phyloP scores from a whole-genome alignment of 148 eudicot species.

The Diospyros kaki region DNA sequence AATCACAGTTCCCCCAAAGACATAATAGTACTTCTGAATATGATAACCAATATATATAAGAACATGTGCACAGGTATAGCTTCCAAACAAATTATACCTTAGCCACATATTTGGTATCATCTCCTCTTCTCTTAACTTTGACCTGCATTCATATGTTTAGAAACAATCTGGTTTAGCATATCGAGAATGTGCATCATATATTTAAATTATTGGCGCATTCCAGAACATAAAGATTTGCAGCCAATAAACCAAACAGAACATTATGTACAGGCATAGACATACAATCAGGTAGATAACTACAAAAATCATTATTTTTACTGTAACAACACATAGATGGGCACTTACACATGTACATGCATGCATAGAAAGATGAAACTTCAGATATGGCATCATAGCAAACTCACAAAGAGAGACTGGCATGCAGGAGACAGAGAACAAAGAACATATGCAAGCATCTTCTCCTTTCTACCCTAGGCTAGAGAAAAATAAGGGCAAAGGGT shows the following conservation, averaged over 20 bases:
- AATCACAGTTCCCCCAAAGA: background rate
- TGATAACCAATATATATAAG: conserved; percentile 1
- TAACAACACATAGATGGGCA: background rate
- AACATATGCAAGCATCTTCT: background rate
- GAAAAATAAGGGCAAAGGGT: too few relatives aligned
- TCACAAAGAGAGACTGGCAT: background rate
- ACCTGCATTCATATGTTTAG: conserved; percentile 50
- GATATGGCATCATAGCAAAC: background rate
- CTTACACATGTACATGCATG: background rate
- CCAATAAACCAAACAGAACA: background rate
- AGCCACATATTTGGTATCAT: conserved; percentile 96
- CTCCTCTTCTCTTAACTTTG: conserved; percentile 96
- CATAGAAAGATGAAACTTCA: background rate
- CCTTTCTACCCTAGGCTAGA: background rate
- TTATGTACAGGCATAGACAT: background rate
- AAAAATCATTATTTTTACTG: background rate
- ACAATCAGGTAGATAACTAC: background rate
- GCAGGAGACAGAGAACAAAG: background rate
- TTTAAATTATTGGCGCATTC: too few relatives aligned
- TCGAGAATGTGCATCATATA: background rate
- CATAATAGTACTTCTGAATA: background rate
- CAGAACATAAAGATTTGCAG: background rate
- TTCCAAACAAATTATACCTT: conserved; percentile 50
- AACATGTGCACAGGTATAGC: background rate
- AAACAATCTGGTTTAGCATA: background rate